These are phyloP conservation scores for Hypoxylon rickii DNA, from an alignment of 495 filamentous ascomycete genomes.

Conservation along the genomic window DNA sequence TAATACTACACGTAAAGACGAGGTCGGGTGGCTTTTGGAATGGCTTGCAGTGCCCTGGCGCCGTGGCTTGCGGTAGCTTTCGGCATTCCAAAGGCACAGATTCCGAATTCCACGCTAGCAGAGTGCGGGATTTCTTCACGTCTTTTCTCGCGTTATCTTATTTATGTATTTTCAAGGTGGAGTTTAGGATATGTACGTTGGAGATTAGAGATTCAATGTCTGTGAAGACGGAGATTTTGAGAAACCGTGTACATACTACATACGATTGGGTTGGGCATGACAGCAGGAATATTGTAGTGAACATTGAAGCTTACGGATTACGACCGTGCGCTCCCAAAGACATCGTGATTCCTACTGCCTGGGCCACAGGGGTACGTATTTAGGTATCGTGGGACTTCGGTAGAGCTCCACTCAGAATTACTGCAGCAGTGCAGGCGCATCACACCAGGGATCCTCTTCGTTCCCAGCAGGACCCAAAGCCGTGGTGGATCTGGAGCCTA, in stretches of 20 bases:
- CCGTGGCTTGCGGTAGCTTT: neutral
- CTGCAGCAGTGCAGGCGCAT: conserved; percentile 7
- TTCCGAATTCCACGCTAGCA: no score
- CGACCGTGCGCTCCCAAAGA: no score
- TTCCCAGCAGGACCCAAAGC: conserved; percentile 16
- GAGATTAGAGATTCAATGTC: neutral
- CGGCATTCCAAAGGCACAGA: neutral
- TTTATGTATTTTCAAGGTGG: neutral
- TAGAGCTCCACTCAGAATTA: no score
- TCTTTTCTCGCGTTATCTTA: neutral
- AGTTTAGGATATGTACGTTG: neutral
- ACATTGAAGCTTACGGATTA: no score
- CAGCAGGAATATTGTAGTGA: no score
- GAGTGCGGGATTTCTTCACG: neutral
- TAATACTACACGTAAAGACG: neutral
- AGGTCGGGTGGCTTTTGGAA: neutral
- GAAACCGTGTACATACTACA: neutral
- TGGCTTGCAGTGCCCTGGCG: no score
- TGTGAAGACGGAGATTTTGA: neutral
- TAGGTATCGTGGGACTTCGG: no score
- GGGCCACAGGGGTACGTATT: no score
- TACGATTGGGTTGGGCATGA: no score
- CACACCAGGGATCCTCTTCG: conserved; percentile 3
- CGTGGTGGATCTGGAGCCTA: conserved; percentile 16
- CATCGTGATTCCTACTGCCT: no score